These are phyloP conservation scores for Chromera velia DNA, from an alignment of 73 alveolate species.

Conservation along the genomic window DNA sequence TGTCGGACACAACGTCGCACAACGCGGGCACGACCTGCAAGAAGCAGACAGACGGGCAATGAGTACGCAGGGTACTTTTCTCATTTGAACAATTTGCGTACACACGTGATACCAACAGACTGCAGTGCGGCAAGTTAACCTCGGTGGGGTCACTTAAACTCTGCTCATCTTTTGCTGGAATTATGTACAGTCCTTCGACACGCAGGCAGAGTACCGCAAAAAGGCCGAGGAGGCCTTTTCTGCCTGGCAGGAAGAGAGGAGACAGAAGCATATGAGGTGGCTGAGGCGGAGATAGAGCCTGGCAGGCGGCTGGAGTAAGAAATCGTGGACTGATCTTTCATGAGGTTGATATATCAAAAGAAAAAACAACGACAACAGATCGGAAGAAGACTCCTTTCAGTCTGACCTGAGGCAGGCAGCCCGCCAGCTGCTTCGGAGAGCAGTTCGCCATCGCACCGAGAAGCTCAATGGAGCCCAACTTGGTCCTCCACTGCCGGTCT, in stretches of 20 bases:
- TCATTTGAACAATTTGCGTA: not conserved
- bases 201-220: not conserved
- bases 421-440: slow-evolving; percentile 61
- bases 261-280: not conserved
- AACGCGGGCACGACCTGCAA: slow-evolving; percentile 39
- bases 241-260: too few species aligned
- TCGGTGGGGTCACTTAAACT: too few species aligned
- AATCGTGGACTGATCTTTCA: too few species aligned
- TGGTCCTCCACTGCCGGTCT: slow-evolving; percentile 59
- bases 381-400: too few species aligned
- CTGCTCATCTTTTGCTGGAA: not conserved
- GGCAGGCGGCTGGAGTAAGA: too few species aligned
- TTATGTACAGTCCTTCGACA: not conserved
- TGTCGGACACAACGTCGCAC: slow-evolving; percentile 31
- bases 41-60: too few species aligned
- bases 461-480: slow-evolving; percentile 66
- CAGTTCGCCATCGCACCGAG: slow-evolving; percentile 67
- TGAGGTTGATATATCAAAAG: too few species aligned
- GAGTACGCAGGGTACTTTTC: too few species aligned
- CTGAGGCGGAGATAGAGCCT: not conserved
- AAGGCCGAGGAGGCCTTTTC: not conserved
- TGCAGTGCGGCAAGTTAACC: not conserved
- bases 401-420: slow-evolving; percentile 62
- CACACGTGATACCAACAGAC: not conserved
- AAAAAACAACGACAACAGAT: too few species aligned